Conservation (phyloP, 2,329 filamentous ascomycete genomes). For the Colletotrichum echinochloae region DNA sequence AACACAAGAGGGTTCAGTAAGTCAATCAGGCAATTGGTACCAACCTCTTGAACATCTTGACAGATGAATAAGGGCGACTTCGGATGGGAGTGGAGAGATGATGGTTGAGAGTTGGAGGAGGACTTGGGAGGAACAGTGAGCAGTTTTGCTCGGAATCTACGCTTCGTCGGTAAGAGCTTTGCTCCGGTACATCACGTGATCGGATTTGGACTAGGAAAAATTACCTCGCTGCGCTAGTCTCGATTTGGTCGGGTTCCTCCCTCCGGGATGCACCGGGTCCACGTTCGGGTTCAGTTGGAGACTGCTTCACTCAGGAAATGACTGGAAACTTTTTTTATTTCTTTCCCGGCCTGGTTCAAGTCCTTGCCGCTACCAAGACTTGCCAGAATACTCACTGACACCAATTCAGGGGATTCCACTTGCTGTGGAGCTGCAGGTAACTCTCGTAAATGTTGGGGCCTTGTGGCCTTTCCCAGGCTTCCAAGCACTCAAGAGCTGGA, state of each 20-base stretch:
- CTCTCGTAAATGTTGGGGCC: constrained; percentile 27
- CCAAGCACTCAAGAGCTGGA: constrained; percentile 19
- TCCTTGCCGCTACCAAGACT: not conserved
- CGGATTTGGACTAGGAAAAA: constrained; percentile 37
- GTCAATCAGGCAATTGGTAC: constrained; percentile 53
- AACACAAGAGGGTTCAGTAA: constrained; percentile 45
- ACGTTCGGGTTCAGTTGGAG: constrained; percentile 39
- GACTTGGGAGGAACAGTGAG: constrained; percentile 60
- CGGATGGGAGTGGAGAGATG: constrained; percentile 69
- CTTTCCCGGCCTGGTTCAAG: not conserved
- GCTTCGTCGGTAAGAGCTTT: constrained; percentile 61
- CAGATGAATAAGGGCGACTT: constrained; percentile 75
- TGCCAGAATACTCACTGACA: not conserved
- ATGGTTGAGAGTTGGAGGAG: constrained; percentile 62
- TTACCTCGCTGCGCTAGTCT: constrained; percentile 38
- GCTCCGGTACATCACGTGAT: constrained; percentile 52
- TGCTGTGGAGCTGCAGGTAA: constrained; percentile 28
- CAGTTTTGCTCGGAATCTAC: constrained; percentile 58
- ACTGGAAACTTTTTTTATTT: constrained; percentile 33
- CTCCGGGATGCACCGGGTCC: constrained; percentile 38
- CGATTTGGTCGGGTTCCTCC: constrained; percentile 28
- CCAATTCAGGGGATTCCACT: constrained; percentile 29
- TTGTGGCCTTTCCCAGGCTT: constrained; percentile 29
- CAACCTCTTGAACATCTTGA: constrained; percentile 88
- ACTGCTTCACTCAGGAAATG: constrained; percentile 13